Evolutionary conservation across 2,329 filamentous ascomycete species (phyloP).

Genomic region (Fusarium dimerum): DNA sequence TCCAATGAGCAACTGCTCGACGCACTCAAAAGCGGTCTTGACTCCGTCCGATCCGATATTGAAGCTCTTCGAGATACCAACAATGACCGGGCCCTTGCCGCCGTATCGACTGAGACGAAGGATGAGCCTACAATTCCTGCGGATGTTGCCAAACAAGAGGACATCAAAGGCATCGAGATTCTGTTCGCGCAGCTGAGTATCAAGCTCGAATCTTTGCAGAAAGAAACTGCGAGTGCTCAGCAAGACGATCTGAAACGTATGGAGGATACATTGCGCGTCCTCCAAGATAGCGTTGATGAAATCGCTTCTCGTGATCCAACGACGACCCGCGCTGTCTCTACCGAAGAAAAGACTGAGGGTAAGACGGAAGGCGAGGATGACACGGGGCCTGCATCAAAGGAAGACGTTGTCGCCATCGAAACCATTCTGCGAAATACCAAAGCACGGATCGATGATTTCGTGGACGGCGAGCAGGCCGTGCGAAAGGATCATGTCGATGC

Average conservation of each 20-base stretch:
- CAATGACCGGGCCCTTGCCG: conserved; percentile 50
- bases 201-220: conserved; percentile 67
- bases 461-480: conserved; percentile 72
- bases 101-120: conserved; percentile 21
- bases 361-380: conserved; percentile 21
- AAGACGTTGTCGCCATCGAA: conserved; percentile 89
- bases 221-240: conserved; percentile 39
- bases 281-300: conserved; percentile 52
- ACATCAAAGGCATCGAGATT: conserved; percentile 83
- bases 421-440: conserved; percentile 89
- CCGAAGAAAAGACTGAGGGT: conserved; percentile 17
- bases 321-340: conserved; percentile 17
- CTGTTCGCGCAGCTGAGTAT: conserved; percentile 79
- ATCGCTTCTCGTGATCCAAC: conserved; percentile 37
- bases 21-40: conserved; percentile 76
- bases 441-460: conserved; percentile 76
- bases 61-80: conserved; percentile 65
- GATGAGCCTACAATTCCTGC: conserved; percentile 37
- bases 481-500: conserved; percentile 65
- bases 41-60: conserved; percentile 72
- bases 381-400: conserved; percentile 53
- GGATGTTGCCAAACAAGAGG: conserved; percentile 63
- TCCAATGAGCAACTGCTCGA: conserved; percentile 75
- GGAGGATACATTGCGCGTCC: conserved; percentile 51
- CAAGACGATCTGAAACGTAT: conserved; percentile 57